These are phyloP conservation scores for Beverwykella pulmonaria DNA, from an alignment of 495 filamentous ascomycete species.

Conservation along the genomic window DNA sequence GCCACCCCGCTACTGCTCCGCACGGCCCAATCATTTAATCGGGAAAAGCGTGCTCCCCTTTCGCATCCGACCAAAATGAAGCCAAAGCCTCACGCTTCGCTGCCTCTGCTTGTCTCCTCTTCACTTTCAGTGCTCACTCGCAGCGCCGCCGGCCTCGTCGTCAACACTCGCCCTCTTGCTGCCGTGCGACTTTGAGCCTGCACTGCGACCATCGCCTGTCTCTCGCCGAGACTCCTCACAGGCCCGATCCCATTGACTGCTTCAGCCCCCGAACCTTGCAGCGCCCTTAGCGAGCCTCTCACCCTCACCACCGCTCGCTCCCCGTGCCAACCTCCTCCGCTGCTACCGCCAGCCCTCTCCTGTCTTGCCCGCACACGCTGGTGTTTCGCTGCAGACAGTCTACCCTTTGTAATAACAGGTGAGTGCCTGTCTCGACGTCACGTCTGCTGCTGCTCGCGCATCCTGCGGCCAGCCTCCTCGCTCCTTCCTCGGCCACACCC, in stretches of 20 bases:
- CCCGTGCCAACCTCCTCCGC: constrained; percentile 1
- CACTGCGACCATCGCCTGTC: not conserved
- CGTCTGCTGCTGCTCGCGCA: not conserved
- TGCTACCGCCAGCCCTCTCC: not conserved
- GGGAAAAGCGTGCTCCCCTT: constrained; percentile 21
- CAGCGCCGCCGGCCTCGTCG: constrained; percentile 6
- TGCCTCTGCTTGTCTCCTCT: constrained; percentile 8
- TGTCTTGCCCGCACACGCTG: not conserved
- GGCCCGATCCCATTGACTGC: not conserved
- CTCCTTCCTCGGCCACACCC: constrained; percentile 2
- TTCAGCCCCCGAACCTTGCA: constrained; percentile 6
- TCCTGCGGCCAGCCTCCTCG: not conserved
- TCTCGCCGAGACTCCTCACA: constrained; percentile 12
- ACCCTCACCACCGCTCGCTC: constrained; percentile 16
- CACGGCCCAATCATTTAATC: not conserved
- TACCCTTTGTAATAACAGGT: constrained; percentile 19
- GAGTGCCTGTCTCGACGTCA: constrained; percentile 12
- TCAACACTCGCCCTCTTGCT: not conserved
- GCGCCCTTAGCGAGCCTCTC: constrained; percentile 22
- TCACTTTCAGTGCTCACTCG: not conserved
- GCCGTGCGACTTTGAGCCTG: constrained; percentile 10
- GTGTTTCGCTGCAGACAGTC: not conserved
- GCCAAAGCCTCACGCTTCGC: not conserved
- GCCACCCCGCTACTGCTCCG: not conserved
- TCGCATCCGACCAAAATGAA: constrained; percentile 13